Evolutionary conservation across 345 rosid genomes (phyloP).

Genomic region (Syzygium jambos): DNA sequence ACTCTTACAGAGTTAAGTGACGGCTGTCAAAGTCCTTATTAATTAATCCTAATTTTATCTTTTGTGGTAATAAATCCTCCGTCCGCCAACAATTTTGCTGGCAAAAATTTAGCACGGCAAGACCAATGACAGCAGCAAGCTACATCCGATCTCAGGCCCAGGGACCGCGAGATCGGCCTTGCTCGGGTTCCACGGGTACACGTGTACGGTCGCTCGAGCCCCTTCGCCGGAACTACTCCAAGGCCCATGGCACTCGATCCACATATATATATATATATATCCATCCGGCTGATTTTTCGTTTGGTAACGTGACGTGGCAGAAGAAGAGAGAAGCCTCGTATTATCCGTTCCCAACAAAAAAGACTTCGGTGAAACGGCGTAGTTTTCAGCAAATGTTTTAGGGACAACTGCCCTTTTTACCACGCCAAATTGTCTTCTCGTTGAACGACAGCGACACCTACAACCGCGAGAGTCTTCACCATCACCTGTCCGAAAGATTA

Average conservation of each 20-base stretch:
- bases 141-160: not conserved
- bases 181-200: not conserved
- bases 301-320: not conserved
- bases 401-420: not conserved
- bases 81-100: no score
- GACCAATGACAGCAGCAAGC: not conserved
- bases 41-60: no score
- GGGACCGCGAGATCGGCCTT: not conserved
- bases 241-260: not conserved
- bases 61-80: no score
- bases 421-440: constrained; percentile 2
- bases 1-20: no score
- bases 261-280: no score
- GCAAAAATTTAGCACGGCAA: not conserved
- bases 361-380: not conserved
- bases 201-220: not conserved
- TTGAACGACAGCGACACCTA: constrained; percentile 19
- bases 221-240: not conserved
- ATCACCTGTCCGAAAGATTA: no score
- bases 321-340: not conserved
- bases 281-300: not conserved
- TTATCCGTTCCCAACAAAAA: not conserved
- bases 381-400: not conserved
- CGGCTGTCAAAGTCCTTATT: no score
- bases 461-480: not conserved